Conservation (phyloP, 805 yeast genomes). For the Yarrowia sp. region DNA sequence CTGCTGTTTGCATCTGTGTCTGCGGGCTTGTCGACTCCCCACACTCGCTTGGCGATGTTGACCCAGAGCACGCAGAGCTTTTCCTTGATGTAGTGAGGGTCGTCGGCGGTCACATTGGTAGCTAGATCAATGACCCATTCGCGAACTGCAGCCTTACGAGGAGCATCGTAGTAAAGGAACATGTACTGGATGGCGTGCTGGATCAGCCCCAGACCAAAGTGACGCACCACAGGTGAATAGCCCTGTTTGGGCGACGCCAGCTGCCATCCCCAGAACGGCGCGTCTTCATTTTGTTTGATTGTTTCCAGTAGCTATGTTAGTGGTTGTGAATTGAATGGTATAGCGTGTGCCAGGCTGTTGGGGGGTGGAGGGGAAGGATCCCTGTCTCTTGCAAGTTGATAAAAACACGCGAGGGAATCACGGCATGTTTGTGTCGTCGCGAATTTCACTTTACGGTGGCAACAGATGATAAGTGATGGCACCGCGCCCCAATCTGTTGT, state of each 20-base stretch:
- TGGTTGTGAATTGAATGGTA: background rate
- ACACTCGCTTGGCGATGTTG: slow-evolving; percentile 78
- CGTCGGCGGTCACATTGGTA: slow-evolving; percentile 52
- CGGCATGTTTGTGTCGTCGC: background rate
- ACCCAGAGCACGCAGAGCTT: slow-evolving; percentile 91
- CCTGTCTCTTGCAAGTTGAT: no score
- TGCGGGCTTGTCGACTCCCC: slow-evolving; percentile 58
- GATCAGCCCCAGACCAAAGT: slow-evolving; percentile 80
- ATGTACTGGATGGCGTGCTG: slow-evolving; percentile 63
- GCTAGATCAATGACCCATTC: slow-evolving; percentile 83
- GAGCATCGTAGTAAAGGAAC: slow-evolving; percentile 53
- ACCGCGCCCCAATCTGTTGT: no score
- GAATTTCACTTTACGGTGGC: no score
- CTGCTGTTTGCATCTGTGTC: slow-evolving; percentile 2
- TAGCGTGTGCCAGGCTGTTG: no score
- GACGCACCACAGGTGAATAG: slow-evolving; percentile 70
- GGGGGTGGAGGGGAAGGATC: no score
- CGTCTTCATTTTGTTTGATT: slow-evolving; percentile 71
- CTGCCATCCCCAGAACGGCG: slow-evolving; percentile 91
- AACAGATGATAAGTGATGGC: no score
- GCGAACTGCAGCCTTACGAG: slow-evolving; percentile 64
- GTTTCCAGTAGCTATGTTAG: slow-evolving; percentile 57
- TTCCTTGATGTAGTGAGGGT: slow-evolving; percentile 87
- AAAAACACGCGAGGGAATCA: background rate
- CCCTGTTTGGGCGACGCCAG: slow-evolving; percentile 63